Conservation (phyloP, 1,284 basidiomycete species). For the Volvariella surrecta region DNA sequence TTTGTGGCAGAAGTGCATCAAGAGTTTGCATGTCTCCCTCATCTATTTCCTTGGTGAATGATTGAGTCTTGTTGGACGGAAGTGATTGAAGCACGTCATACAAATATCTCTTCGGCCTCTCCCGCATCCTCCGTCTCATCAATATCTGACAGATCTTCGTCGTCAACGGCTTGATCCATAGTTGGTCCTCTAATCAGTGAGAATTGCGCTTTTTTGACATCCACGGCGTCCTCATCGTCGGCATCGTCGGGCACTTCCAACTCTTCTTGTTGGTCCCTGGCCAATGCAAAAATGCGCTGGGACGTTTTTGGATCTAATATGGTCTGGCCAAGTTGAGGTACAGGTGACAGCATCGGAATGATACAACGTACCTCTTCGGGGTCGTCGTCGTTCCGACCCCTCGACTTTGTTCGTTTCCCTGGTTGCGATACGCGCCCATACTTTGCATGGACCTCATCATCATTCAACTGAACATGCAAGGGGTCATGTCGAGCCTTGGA, state of each 20-base stretch:
- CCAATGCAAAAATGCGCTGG: conserved; percentile 86
- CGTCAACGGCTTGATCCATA: conserved; percentile 44
- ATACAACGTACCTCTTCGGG: conserved; percentile 46
- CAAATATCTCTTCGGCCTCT: conserved; percentile 50
- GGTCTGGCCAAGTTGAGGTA: conserved; percentile 33
- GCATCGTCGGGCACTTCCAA: conserved; percentile 49
- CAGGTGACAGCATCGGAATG: conserved; percentile 7
- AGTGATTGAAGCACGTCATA: conserved; percentile 23
- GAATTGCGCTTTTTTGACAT: conserved; percentile 10
- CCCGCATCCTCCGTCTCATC: conserved; percentile 19
- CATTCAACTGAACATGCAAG: conserved; percentile 72
- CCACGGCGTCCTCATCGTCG: conserved; percentile 27
- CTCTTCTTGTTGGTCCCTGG: conserved; percentile 91
- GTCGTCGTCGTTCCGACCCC: conserved; percentile 31
- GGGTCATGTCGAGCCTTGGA: conserved; percentile 70
- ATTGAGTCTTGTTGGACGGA: conserved; percentile 4
- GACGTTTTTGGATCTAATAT: conserved; percentile 84
- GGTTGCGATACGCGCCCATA: conserved; percentile 73
- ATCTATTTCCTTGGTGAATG: conserved; percentile 70
- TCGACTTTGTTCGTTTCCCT: conserved; percentile 63
- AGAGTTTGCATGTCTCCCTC: conserved; percentile 79
- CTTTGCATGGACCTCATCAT: conserved; percentile 66
- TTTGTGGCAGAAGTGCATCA: conserved; percentile 70
- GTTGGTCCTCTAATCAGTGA: conserved; percentile 26
- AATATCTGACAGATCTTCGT: conserved; percentile 27